Percentiles rank a stretch among this genome's conserved stretches.
These are phyloP conservation scores for Aspergillus spinulosporus DNA, from an alignment of 2,329 filamentous ascomycete species.

Conservation along the genomic window DNA sequence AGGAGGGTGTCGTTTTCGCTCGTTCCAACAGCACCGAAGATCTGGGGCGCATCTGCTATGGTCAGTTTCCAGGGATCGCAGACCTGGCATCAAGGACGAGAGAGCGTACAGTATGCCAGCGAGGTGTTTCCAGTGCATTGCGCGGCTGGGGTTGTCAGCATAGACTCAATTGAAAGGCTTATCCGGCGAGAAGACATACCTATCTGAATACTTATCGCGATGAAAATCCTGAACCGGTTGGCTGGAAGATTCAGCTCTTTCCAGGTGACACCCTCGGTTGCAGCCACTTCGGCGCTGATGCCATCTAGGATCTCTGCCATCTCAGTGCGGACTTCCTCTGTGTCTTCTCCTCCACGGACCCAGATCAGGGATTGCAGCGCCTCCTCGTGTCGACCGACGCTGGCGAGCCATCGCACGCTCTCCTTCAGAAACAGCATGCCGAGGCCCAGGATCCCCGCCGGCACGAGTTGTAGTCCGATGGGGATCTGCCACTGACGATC, in stretches of 20 bases:
- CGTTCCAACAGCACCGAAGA: constrained; percentile 53
- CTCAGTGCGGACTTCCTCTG: constrained; percentile 19
- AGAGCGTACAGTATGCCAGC: constrained; percentile 42
- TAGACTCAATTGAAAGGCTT: neutral
- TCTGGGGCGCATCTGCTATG: constrained; percentile 46
- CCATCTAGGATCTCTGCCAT: constrained; percentile 35
- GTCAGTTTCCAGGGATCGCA: neutral
- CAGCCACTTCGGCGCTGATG: constrained; percentile 27
- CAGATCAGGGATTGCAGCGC: constrained; percentile 51
- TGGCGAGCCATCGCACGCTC: constrained; percentile 51
- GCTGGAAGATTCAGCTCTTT: constrained; percentile 49
- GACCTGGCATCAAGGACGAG: neutral
- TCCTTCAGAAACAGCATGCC: constrained; percentile 53
- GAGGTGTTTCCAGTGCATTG: constrained; percentile 55
- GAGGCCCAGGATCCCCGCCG: constrained; percentile 48
- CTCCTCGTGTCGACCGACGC: constrained; percentile 50
- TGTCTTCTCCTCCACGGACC: constrained; percentile 44
- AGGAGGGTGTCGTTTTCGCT: constrained; percentile 47
- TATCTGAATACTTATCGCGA: constrained; percentile 53
- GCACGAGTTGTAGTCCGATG: constrained; percentile 49
- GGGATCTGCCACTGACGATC: constrained; percentile 56
- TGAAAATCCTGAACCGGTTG: constrained; percentile 50
- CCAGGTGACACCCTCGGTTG: constrained; percentile 50
- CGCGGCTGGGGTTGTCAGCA: constrained; percentile 13
- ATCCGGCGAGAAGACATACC: constrained; percentile 14